phyloP scores from a whole-genome alignment of 495 filamentous ascomycete genomes.

The Lentithecium fluviatile region DNA sequence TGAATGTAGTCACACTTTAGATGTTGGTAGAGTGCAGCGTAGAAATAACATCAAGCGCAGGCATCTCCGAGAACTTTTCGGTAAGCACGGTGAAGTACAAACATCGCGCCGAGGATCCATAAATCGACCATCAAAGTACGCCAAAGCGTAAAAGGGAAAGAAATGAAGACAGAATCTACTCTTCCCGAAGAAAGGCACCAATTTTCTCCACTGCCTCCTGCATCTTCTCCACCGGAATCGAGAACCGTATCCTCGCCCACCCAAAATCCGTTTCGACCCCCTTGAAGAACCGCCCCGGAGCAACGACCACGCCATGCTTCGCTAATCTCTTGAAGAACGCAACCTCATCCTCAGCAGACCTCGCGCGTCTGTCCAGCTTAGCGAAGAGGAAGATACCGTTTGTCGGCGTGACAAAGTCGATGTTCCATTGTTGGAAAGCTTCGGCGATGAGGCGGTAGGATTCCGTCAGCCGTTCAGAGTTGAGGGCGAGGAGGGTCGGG shows the following conservation, averaged over 20 bases:
- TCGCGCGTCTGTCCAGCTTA: slow-evolving; percentile 19
- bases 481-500: slow-evolving; percentile 20
- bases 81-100: too few relatives aligned
- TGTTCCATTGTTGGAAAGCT: slow-evolving; percentile 15
- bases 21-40: too few relatives aligned
- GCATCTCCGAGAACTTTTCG: too few relatives aligned
- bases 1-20: too few relatives aligned
- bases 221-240: slow-evolving; percentile 6
- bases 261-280: slow-evolving; percentile 27
- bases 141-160: not conserved
- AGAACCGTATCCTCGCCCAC: slow-evolving; percentile 26
- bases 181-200: slow-evolving; percentile 8
- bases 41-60: too few relatives aligned
- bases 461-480: slow-evolving; percentile 23
- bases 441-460: slow-evolving; percentile 18
- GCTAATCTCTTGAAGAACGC: slow-evolving; percentile 23
- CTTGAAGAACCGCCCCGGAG: slow-evolving; percentile 21
- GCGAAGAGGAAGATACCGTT: slow-evolving; percentile 29
- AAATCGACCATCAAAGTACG: not conserved
- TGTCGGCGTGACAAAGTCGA: slow-evolving; percentile 23
- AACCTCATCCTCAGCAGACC: slow-evolving; percentile 18
- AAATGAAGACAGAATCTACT: not conserved
- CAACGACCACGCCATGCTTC: slow-evolving; percentile 15
- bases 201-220: slow-evolving; percentile 8
- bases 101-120: too few relatives aligned